Evolutionary conservation across 495 filamentous ascomycete species (phyloP), one percentile per base, ranked within the genome.

Genomic region (Penicillium crystallinum): DNA sequence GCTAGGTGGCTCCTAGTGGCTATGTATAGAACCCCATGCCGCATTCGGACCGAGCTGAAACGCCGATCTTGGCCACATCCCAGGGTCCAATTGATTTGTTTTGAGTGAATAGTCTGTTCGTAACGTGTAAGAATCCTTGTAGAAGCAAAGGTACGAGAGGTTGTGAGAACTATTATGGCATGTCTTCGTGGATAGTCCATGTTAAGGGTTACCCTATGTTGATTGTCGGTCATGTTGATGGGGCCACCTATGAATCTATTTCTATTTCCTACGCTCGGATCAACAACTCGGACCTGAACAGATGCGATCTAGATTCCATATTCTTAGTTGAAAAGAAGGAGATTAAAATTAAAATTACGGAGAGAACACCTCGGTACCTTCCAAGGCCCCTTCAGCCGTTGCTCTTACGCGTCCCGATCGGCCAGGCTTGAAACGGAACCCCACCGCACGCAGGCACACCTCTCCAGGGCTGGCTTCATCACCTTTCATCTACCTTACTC

Each of bases 381-480:
- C n/a, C 30, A 46, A 39, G 17, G 30, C 27, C n/a, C 18, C 18
- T 18, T 39, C 23, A 52, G 33, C 29, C 30, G 47, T 27, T 51
- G 43, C 44, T 58, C 61, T 59, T 64, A 62, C 62, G 59, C 62
- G 59, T 62, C 62, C 61, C 56, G 60, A 56, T 63, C 56, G 59
- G 62, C 54, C 59, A 54, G 56, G 31, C 62, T 65, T 58, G 57
- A 65, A 65, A 61, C 59, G 59, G 62, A 62, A 61, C 62, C 60
- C 62, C 62, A 65, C 62, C 62, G 62, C 59, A 65, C 62, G 62
- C 62, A 65, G 62, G 59, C 57, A 59, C 57, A 57, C 39, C 36
- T 48, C 23, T 34, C n/a, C n/a, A n/a, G n/a, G n/a, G n/a, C n/a
- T n/a, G n/a, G n/a, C n/a, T 4, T 36, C 36, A 45, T 59, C 55